Conservation (phyloP, 176 grass and related monocot species). For the Ananas comosus region DNA sequence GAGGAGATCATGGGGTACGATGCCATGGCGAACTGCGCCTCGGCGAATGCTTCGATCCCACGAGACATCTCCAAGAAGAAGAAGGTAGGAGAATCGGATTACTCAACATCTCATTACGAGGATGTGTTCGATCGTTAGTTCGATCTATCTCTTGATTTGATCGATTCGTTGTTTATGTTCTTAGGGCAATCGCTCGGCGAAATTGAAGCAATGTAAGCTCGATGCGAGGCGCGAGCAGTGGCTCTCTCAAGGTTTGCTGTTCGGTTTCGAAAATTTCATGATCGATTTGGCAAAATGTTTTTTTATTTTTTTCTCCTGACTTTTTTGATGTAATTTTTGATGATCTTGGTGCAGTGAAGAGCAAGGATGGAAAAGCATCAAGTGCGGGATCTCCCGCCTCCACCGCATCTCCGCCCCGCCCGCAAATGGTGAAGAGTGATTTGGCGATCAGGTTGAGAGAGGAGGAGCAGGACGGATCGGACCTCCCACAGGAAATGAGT, state of each 20-base stretch:
- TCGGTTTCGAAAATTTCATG: not conserved
- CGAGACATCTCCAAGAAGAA: conserved; percentile 77
- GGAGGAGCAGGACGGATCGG: conserved; percentile 5
- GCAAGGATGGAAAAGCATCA: conserved; percentile 39
- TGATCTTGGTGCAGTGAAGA: conserved; percentile 33
- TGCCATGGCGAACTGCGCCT: conserved; percentile 31
- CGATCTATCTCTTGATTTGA: not conserved
- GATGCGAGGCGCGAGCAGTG: conserved; percentile 95
- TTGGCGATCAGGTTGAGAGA: conserved; percentile 24
- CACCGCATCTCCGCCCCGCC: conserved; percentile 28
- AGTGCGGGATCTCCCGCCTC: conserved; percentile 38
- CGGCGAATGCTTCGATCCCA: conserved; percentile 17
- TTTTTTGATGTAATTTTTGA: conserved; percentile 2
- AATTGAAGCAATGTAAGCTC: conserved; percentile 93
- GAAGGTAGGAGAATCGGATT: conserved; percentile 27
- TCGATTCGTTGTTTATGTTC: conserved; percentile 17
- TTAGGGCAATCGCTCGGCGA: conserved; percentile 76
- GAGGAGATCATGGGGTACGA: conserved; percentile 46
- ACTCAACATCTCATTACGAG: not conserved
- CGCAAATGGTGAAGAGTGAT: conserved; percentile 20
- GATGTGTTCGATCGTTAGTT: conserved; percentile 27
- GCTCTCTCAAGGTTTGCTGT: conserved; percentile 80
- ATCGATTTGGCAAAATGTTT: conserved; percentile 10
- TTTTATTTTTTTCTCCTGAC: not conserved
- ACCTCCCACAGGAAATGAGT: conserved; percentile 29